Evolutionary conservation across 2,329 filamentous ascomycete genomes (phyloP).

Genomic region (Phoma sp.): DNA sequence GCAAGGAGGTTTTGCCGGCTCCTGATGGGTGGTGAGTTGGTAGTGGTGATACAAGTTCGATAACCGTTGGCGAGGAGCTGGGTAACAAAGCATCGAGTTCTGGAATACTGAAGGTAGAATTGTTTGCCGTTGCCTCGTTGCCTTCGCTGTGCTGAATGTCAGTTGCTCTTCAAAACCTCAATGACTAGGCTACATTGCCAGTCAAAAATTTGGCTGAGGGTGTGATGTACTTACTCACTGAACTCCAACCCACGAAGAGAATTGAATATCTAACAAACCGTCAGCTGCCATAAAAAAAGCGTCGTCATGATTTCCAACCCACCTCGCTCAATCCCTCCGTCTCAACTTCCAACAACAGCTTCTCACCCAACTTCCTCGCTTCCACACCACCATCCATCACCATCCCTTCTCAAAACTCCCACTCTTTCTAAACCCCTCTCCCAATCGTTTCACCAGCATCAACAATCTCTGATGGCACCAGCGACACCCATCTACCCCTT

Average conservation of each 20-base stretch:
- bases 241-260: constrained; percentile 42
- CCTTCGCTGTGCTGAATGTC: neutral
- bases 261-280: constrained; percentile 48
- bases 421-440: too few species aligned
- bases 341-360: constrained; percentile 55
- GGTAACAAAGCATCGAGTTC: constrained; percentile 54
- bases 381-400: constrained; percentile 34
- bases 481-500: constrained; percentile 62
- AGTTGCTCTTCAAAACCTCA: neutral
- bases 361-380: constrained; percentile 60
- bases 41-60: constrained; percentile 63
- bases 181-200: neutral
- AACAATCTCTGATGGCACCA: constrained; percentile 60
- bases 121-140: neutral
- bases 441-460: neutral
- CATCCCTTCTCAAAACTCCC: constrained; percentile 8
- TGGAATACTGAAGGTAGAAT: constrained; percentile 51
- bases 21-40: constrained; percentile 48
- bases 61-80: constrained; percentile 20
- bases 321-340: constrained; percentile 42
- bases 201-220: neutral
- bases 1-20: constrained; percentile 65
- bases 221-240: neutral
- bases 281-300: neutral
- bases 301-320: constrained; percentile 3